Evolutionary conservation across 2,329 filamentous ascomycete species (phyloP).

Genomic region (Phialophora verrucosa): DNA sequence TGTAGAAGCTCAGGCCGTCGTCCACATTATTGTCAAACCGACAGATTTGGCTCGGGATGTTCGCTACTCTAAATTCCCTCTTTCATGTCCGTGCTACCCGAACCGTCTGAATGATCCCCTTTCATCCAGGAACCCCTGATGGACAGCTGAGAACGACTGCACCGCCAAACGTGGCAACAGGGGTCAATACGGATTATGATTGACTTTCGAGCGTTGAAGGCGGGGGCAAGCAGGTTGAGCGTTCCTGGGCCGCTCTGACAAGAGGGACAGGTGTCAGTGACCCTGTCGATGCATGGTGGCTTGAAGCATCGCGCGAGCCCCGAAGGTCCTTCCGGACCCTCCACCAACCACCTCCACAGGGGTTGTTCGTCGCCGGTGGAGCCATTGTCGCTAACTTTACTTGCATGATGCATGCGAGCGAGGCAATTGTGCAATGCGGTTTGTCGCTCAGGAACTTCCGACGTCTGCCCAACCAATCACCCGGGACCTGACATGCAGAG

Average conservation of each 20-base stretch:
- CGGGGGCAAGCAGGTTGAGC: not conserved
- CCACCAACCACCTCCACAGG: not conserved
- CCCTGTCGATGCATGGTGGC: not conserved
- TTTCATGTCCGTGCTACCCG: not conserved
- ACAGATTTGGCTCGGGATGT: not conserved
- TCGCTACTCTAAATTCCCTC: not conserved
- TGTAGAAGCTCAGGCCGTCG: not conserved
- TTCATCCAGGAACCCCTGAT: not conserved
- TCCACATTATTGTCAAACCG: not conserved
- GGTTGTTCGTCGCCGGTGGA: slow-evolving; percentile 21
- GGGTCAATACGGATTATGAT: not conserved
- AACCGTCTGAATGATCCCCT: not conserved
- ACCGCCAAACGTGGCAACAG: not conserved
- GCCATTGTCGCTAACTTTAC: slow-evolving; percentile 27
- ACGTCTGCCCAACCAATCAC: not conserved
- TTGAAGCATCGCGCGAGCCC: slow-evolving; percentile 3
- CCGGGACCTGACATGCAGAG: not conserved
- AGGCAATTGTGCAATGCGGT: not conserved
- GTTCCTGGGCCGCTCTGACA: not conserved
- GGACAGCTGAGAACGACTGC: not conserved
- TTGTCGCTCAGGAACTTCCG: not conserved
- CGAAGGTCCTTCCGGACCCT: slow-evolving; percentile 2
- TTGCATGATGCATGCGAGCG: slow-evolving; percentile 12
- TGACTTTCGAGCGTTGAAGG: not conserved
- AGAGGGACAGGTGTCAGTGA: not conserved